phyloP scores from a whole-genome alignment of 768 basidiomycete genomes.

The Suillus brevipes region DNA sequence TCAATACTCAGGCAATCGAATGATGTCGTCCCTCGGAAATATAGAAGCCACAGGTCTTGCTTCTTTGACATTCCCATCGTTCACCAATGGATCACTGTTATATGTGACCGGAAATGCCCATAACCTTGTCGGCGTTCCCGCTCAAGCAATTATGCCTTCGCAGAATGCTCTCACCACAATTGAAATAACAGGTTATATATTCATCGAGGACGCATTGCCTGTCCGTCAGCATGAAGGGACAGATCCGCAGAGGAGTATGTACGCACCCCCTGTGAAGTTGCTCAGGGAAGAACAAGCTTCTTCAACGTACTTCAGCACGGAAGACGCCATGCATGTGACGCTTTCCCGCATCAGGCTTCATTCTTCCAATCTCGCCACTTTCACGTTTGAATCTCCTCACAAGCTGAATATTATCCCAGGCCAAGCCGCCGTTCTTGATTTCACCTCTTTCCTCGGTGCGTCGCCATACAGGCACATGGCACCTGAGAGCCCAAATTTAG shows the following conservation, averaged over 20 bases:
- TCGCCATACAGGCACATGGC: constrained; percentile 57
- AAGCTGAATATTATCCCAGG: constrained; percentile 42
- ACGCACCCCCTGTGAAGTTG: constrained; percentile 59
- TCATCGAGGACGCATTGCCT: constrained; percentile 57
- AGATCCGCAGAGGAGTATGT: constrained; percentile 42
- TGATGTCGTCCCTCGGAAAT: constrained; percentile 65
- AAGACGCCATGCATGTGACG: constrained; percentile 19
- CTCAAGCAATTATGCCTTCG: constrained; percentile 54
- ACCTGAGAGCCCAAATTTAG: constrained; percentile 42
- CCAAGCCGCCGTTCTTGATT: constrained; percentile 57
- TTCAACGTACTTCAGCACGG: constrained; percentile 31
- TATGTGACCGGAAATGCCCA: constrained; percentile 62
- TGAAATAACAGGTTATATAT: constrained; percentile 50
- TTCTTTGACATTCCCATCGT: constrained; percentile 55
- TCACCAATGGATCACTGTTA: constrained; percentile 55
- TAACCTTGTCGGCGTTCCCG: constrained; percentile 45
- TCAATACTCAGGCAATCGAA: constrained; percentile 49
- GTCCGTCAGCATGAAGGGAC: constrained; percentile 45
- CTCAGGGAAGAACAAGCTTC: constrained; percentile 48
- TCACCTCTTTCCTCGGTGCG: constrained; percentile 50
- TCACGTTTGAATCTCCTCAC: constrained; percentile 45
- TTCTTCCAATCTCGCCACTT: constrained; percentile 51
- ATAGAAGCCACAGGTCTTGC: constrained; percentile 60
- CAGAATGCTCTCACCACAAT: constrained; percentile 52
- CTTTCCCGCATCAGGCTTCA: constrained; percentile 46